Conservation (phyloP, 192 early-diverging fungal species). For the Podila epigama region DNA sequence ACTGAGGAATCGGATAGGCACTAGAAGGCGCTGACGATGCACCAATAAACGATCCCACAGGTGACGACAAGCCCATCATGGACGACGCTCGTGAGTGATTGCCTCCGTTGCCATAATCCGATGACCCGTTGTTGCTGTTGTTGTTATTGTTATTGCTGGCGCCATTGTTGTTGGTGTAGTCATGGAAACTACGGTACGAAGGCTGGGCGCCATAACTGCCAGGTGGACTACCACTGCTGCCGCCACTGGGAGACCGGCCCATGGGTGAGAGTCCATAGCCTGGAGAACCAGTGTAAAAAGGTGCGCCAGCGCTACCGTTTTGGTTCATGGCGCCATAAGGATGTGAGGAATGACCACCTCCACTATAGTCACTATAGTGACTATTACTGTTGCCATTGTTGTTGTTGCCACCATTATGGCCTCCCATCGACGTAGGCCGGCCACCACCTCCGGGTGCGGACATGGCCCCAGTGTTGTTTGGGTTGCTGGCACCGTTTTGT, state of each 20-base stretch:
- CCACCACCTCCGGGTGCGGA: constrained; percentile 2
- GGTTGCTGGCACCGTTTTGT: constrained; percentile 9
- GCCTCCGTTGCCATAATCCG: constrained; percentile 14
- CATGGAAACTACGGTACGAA: constrained; percentile 8
- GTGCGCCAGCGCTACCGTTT: constrained; percentile 22
- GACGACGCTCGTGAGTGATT: constrained; percentile 34
- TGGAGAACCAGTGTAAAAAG: constrained; percentile 20
- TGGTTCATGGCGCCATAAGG: constrained; percentile 26
- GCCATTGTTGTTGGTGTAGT: constrained; percentile 19
- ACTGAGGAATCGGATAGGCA: constrained; percentile 33
- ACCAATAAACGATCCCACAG: constrained; percentile 30
- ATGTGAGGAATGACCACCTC: constrained; percentile 7
- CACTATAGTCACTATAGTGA: constrained; percentile 32
- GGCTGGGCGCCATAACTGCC: not conserved
- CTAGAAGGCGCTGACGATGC: constrained; percentile 16
- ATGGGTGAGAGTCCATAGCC: constrained; percentile 19
- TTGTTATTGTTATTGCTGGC: no score
- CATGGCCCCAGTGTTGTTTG: no score
- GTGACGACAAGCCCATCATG: constrained; percentile 35
- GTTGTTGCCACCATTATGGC: not conserved
- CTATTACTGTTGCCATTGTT: no score
- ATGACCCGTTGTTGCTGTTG: not conserved
- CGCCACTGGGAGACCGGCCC: constrained; percentile 1
- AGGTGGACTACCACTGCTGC: not conserved
- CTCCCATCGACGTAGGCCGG: constrained; percentile 25